Conservation (phyloP, 257 asterid genomes). For the Solanum paucissectum region DNA sequence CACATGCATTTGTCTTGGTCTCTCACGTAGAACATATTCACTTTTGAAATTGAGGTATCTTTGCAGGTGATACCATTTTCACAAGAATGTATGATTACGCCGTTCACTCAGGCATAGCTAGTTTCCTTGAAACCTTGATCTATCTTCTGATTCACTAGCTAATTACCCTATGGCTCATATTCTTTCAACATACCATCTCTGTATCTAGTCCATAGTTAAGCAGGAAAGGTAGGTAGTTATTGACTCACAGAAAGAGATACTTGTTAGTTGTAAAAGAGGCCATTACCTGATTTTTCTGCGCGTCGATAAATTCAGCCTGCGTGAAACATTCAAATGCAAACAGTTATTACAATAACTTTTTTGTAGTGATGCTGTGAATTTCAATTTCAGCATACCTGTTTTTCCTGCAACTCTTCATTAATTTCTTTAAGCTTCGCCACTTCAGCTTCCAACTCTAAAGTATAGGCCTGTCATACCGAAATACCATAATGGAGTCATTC, state of each 20-base stretch:
- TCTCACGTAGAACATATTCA: background rate
- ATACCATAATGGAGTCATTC: background rate
- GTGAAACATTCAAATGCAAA: background rate
- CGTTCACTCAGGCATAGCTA: background rate
- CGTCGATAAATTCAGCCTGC: conserved; percentile 63
- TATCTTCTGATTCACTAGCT: background rate
- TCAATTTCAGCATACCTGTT: conserved; percentile 41
- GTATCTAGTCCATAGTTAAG: background rate
- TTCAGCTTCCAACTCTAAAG: conserved; percentile 89
- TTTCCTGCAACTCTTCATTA: conserved; percentile 58
- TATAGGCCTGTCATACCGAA: conserved; percentile 52
- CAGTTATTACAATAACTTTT: background rate
- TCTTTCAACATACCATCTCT: background rate
- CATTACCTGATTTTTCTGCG: conserved; percentile 74
- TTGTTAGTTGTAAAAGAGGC: background rate
- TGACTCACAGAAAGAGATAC: background rate
- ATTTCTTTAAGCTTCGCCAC: conserved; percentile 65
- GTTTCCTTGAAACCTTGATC: background rate
- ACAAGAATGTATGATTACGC: background rate
- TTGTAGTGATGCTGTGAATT: background rate
- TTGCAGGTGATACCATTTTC: background rate
- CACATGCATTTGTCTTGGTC: background rate
- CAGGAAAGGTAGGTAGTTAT: background rate
- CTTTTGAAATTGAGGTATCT: background rate
- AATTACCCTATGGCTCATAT: background rate